These are phyloP conservation scores for Huiozyma naganishii DNA, from an alignment of 805 yeast genomes.

Conservation along the genomic window DNA sequence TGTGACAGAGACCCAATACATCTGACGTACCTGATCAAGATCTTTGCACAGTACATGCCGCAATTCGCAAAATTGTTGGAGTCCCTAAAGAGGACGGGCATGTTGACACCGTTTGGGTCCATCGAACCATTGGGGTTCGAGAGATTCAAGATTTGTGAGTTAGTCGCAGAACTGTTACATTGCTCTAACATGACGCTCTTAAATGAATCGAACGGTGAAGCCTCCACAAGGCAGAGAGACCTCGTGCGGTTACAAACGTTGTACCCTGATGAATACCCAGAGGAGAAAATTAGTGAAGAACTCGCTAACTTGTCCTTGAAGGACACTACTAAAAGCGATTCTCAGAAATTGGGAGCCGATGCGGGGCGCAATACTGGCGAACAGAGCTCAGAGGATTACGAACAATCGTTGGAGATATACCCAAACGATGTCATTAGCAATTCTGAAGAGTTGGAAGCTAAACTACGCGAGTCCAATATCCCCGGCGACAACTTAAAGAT, in stretches of 20 bases:
- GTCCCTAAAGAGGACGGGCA: slow-evolving; percentile 23
- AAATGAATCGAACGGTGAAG: slow-evolving; percentile 66
- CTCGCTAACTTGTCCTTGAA: slow-evolving; percentile 1
- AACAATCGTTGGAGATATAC: slow-evolving; percentile 5
- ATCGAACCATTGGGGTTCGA: slow-evolving; percentile 86
- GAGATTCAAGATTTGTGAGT: slow-evolving; percentile 81
- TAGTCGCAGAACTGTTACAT: slow-evolving; percentile 85
- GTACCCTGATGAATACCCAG: slow-evolving; percentile 8
- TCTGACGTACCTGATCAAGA: slow-evolving; percentile 69
- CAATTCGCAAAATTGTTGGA: slow-evolving; percentile 51
- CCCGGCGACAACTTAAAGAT: slow-evolving; percentile 68
- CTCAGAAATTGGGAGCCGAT: slow-evolving; percentile 5
- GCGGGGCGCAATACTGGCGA: slow-evolving; percentile 7
- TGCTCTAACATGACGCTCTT: slow-evolving; percentile 93
- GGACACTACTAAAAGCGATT: neutral
- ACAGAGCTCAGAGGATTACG: neutral
- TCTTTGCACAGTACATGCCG: slow-evolving; percentile 66
- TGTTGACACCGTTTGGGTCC: slow-evolving; percentile 35
- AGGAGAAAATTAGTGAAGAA: neutral
- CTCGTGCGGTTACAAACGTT: slow-evolving; percentile 35
- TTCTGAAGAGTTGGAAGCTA: slow-evolving; percentile 19
- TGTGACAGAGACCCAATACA: slow-evolving; percentile 85
- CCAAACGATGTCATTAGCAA: slow-evolving; percentile 15
- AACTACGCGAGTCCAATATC: slow-evolving; percentile 39
- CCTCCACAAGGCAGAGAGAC: slow-evolving; percentile 61